Base-by-base conservation (phyloP, 2,329 filamentous ascomycete genomes). In the Didymella arachidicola region DNA sequence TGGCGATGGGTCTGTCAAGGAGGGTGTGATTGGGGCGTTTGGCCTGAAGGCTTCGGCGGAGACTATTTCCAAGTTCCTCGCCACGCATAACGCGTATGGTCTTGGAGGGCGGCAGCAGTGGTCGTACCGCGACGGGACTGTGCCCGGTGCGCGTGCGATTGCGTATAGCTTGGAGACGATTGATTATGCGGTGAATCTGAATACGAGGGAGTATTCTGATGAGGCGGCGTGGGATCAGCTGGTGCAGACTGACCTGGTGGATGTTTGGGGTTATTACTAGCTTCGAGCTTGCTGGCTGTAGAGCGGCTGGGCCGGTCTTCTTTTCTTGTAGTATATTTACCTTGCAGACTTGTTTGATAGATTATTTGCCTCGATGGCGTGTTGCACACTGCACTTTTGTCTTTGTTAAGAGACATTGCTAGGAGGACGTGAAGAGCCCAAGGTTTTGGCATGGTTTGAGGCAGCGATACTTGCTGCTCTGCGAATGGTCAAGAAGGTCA, bases 1-100 rank as follows among this genome's bases (percentile, higher is more conserved):
- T 3, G 65, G 67, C 10, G 67, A 68, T 25, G 64, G 65, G 7
- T 43, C 53, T 10, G 41, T 62, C 48, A 67, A 68, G 45, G 67
- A 69, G 26, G 60, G 60, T 25, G 57, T 54, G 0, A 47, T 69
- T 11, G 65, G 58, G 14, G 42, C 64, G 4, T 60, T 64, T 38
- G 65, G 53, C n/a, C 49, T 69, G 19, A 59, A 47, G 36, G 64
- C 65, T 27, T 65, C 61, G 7, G 67, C 67, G 1, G 51, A 22
- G 8, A 63, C 65, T 3, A 44, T 69, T 27, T 54, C 62, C 1
- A 45, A 53, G 42, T 68, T 69, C 45, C 41, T 66, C 3, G 61
- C 48, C 12, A 64, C n/a, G 2, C 43, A 68, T 39, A 36, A 34
- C 4, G 30, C 27, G 0, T 56, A 45, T 11, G 39, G 27, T 10